phyloP scores from a whole-genome alignment of 768 basidiomycete species.

The Mycena polygramma region DNA sequence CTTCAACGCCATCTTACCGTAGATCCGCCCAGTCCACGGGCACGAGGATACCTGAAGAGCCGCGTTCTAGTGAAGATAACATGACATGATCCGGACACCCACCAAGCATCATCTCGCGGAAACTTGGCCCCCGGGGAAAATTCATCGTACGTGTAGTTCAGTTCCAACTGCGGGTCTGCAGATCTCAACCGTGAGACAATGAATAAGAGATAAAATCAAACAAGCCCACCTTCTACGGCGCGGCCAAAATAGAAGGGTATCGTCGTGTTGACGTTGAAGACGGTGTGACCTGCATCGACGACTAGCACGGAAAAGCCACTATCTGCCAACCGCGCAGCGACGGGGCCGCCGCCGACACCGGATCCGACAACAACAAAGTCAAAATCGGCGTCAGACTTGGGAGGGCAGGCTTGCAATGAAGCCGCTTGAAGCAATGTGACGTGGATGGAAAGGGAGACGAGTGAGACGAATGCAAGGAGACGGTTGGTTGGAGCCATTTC shows the following conservation, averaged over 20 bases:
- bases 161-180: constrained; percentile 43
- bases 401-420: constrained; percentile 1
- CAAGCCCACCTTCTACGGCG: constrained; percentile 41
- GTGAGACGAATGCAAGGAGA: no score
- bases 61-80: neutral
- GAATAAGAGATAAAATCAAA: neutral
- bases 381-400: constrained; percentile 26
- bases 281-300: constrained; percentile 46
- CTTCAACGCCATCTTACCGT: no score
- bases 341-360: constrained; percentile 46
- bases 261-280: constrained; percentile 44
- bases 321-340: constrained; percentile 44
- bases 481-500: no score
- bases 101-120: constrained; percentile 44
- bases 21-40: constrained; percentile 47
- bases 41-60: constrained; percentile 50
- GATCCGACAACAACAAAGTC: constrained; percentile 46
- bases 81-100: constrained; percentile 29
- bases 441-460: neutral
- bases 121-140: constrained; percentile 44
- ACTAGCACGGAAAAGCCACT: constrained; percentile 45
- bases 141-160: constrained; percentile 47
- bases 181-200: constrained; percentile 6
- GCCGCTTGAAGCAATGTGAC: neutral
- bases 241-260: constrained; percentile 43